Evolutionary conservation across 495 filamentous ascomycete species (phyloP).

Genomic region (Halenospora varia): DNA sequence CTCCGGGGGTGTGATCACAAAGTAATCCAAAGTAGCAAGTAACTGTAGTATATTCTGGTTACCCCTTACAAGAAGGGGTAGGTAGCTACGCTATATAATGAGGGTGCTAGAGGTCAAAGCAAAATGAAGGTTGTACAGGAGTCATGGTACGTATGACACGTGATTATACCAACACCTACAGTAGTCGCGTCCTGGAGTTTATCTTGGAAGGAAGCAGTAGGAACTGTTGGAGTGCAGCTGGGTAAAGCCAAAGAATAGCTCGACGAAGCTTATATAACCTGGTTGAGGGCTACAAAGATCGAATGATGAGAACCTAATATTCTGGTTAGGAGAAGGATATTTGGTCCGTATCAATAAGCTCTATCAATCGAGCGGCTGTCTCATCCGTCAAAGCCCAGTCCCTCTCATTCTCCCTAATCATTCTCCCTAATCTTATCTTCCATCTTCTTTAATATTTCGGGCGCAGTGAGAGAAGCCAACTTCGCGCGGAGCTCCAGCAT

Average conservation of each 20-base stretch:
- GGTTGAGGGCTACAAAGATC: neutral
- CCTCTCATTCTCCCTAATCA: slow-evolving; percentile 3
- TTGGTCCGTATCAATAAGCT: slow-evolving; percentile 3
- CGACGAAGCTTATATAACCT: neutral
- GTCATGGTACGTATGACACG: no score
- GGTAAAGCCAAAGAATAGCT: neutral
- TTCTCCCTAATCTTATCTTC: neutral
- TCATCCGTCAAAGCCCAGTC: slow-evolving; percentile 4
- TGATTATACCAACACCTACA: no score
- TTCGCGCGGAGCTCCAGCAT: no score
- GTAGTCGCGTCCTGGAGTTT: neutral
- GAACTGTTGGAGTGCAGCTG: neutral
- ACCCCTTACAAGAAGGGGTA: no score
- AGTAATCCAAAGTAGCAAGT: no score
- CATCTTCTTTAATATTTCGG: slow-evolving; percentile 2
- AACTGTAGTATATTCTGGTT: no score
- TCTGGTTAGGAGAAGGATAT: neutral
- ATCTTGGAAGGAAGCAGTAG: neutral
- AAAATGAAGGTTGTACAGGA: no score
- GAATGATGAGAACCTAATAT: neutral
- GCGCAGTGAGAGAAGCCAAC: slow-evolving; percentile 1
- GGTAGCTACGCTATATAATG: no score
- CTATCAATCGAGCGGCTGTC: slow-evolving; percentile 6
- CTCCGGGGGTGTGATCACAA: no score
- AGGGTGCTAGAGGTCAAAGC: no score